These are phyloP conservation scores for Persicaria tinctoria DNA, from an alignment of 148 eudicot species.

Conservation along the genomic window DNA sequence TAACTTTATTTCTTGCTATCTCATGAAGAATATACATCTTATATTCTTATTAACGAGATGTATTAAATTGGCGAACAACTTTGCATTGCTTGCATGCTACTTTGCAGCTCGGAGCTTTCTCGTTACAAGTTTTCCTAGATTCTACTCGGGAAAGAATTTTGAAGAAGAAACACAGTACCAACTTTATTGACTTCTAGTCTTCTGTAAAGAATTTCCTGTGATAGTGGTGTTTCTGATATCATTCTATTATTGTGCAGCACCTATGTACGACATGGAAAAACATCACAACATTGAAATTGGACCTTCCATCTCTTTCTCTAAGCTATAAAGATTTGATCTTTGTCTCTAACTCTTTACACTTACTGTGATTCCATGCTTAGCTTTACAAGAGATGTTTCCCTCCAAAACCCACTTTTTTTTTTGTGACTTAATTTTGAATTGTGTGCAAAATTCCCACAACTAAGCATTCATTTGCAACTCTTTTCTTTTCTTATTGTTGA, in stretches of 20 bases:
- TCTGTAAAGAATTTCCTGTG: not conserved
- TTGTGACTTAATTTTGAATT: not conserved
- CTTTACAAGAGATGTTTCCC: not conserved
- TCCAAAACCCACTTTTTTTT: not conserved
- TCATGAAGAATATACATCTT: not conserved
- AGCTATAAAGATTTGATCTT: not conserved
- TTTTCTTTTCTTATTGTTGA: not conserved
- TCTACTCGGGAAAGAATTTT: slow-evolving; percentile 71
- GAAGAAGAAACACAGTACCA: slow-evolving; percentile 80
- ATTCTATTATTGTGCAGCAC: slow-evolving; percentile 45
- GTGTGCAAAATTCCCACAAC: not conserved
- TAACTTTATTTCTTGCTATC: slow-evolving; percentile 23
- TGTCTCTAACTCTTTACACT: not conserved
- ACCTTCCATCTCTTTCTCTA: not conserved
- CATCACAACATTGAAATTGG: slow-evolving; percentile 88
- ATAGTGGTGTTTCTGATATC: not conserved
- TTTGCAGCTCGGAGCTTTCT: slow-evolving; percentile 94
- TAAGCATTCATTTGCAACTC: not conserved
- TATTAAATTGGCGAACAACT: not conserved
- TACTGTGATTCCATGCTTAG: not conserved
- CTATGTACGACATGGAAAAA: slow-evolving; percentile 84
- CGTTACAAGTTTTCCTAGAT: slow-evolving; percentile 99
- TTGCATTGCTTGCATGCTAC: slow-evolving; percentile 13
- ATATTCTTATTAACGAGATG: not conserved
- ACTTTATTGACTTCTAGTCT: slow-evolving; percentile 4